Evolutionary conservation across 2,329 filamentous ascomycete species (phyloP).

Genomic region (Alternaria arborescens): DNA sequence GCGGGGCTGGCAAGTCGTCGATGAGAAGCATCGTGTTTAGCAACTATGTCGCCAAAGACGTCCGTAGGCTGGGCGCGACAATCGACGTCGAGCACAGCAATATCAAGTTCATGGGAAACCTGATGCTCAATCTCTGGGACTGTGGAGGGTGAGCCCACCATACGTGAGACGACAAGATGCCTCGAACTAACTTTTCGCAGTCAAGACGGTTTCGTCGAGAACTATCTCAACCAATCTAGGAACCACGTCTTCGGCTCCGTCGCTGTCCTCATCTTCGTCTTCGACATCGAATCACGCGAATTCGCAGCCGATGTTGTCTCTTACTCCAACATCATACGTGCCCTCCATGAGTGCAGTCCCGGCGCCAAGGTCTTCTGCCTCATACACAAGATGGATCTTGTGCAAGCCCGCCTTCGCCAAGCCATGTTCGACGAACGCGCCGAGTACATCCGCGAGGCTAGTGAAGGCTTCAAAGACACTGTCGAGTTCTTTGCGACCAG

Average conservation of each 20-base stretch:
- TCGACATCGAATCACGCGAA: constrained; percentile 96
- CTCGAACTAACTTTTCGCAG: constrained; percentile 55
- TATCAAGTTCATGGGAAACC: constrained; percentile 97
- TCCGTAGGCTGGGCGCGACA: constrained; percentile 88
- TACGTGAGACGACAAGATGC: background rate
- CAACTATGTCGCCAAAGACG: constrained; percentile 98
- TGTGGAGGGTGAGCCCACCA: constrained; percentile 76
- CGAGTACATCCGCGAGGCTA: constrained; percentile 77
- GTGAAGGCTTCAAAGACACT: constrained; percentile 68
- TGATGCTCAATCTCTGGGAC: constrained; percentile 98
- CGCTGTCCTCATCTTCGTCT: constrained; percentile 97
- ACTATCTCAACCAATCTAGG: constrained; percentile 94
- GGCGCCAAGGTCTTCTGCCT: constrained; percentile 89
- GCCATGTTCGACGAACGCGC: constrained; percentile 86
- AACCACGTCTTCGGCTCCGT: constrained; percentile 97
- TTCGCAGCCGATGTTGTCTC: constrained; percentile 92
- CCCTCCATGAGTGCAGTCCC: constrained; percentile 84
- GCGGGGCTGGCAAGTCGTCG: constrained; percentile 94
- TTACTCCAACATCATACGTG: constrained; percentile 88
- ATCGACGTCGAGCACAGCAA: constrained; percentile 99
- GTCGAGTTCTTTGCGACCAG: constrained; percentile 92
- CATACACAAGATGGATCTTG: constrained; percentile 98
- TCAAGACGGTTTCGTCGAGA: constrained; percentile 98
- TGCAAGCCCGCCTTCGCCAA: constrained; percentile 80
- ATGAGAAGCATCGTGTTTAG: constrained; percentile 99